These are phyloP conservation scores for Chlorencoelia australis DNA, from an alignment of 2,329 filamentous ascomycete species.

Conservation along the genomic window DNA sequence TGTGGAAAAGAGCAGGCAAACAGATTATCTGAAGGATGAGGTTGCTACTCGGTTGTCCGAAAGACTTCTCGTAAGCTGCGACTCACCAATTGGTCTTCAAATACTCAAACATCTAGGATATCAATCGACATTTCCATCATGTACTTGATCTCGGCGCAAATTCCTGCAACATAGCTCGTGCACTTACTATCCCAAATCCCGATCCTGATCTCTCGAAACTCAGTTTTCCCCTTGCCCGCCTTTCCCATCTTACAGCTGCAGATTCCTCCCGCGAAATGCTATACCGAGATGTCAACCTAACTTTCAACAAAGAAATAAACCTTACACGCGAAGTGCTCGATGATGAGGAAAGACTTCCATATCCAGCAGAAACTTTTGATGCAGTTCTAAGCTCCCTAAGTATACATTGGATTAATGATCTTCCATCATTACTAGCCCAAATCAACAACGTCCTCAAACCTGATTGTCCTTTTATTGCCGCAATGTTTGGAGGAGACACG, in stretches of 20 bases:
- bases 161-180: conserved; percentile 84
- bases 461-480: conserved; percentile 83
- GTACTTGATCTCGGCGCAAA: conserved; percentile 93
- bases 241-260: conserved; percentile 66
- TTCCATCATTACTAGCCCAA: conserved; percentile 74
- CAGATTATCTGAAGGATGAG: conserved; percentile 91
- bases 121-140: conserved; percentile 75
- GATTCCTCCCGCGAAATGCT: conserved; percentile 73
- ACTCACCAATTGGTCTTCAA: conserved; percentile 5
- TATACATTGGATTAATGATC: conserved; percentile 96
- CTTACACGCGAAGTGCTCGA: conserved; percentile 68
- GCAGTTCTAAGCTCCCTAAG: conserved; percentile 81
- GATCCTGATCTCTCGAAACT: conserved; percentile 47
- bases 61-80: conserved; percentile 56
- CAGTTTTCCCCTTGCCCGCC: conserved; percentile 52
- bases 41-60: conserved; percentile 78
- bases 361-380: conserved; percentile 68
- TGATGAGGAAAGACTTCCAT: conserved; percentile 67
- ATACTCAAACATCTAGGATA: conserved; percentile 52
- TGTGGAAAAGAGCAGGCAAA: conserved; percentile 60
- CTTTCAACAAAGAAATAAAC: conserved; percentile 64
- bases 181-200: conserved; percentile 61
- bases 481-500: conserved; percentile 93
- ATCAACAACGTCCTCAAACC: conserved; percentile 84
- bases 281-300: conserved; percentile 64